phyloP scores from a whole-genome alignment of 225 moss, liverwort and hornwort species.

The Physcomitrellopsis africana region DNA sequence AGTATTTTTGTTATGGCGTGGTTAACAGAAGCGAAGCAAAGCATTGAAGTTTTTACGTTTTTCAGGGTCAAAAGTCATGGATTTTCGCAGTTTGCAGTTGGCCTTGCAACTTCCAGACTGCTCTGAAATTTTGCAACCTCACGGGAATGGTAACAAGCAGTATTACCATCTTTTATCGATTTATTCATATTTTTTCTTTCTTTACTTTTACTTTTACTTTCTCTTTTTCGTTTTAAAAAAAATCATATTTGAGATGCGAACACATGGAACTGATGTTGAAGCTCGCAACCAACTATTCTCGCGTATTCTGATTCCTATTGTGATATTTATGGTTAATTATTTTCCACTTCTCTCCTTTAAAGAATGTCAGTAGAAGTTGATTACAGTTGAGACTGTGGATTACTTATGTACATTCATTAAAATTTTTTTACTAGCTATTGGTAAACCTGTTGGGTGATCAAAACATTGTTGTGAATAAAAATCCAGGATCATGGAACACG shows the following conservation, averaged over 20 bases:
- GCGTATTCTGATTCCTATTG: conserved; percentile 12
- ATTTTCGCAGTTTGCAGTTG: conserved; percentile 56
- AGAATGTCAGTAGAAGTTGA: not conserved
- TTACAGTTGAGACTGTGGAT: conserved; percentile 6
- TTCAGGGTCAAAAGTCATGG: conserved; percentile 65
- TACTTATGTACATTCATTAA: not conserved
- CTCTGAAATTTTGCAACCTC: conserved; percentile 36
- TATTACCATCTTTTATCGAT: too few species aligned
- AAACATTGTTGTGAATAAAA: conserved; percentile 15
- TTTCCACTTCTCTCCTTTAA: not conserved
- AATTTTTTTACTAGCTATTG: not conserved
- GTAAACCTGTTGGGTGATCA: not conserved
- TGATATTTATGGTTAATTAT: not conserved
- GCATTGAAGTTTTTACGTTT: conserved; percentile 9
- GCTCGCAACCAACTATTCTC: not conserved
- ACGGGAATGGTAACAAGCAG: conserved; percentile 28
- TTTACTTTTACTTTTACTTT: too few species aligned
- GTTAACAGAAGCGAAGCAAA: not conserved
- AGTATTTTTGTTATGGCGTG: not conserved
- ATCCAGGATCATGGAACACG: conserved; percentile 31
- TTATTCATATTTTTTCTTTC: too few species aligned
- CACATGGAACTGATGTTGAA: not conserved
- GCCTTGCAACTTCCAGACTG: conserved; percentile 53
- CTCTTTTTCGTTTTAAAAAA: too few species aligned
- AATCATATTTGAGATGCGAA: not conserved